Evolutionary conservation across 495 filamentous ascomycete genomes (phyloP), one percentile per base, ranked within the genome.

Genomic region (Podospora fimiseda): DNA sequence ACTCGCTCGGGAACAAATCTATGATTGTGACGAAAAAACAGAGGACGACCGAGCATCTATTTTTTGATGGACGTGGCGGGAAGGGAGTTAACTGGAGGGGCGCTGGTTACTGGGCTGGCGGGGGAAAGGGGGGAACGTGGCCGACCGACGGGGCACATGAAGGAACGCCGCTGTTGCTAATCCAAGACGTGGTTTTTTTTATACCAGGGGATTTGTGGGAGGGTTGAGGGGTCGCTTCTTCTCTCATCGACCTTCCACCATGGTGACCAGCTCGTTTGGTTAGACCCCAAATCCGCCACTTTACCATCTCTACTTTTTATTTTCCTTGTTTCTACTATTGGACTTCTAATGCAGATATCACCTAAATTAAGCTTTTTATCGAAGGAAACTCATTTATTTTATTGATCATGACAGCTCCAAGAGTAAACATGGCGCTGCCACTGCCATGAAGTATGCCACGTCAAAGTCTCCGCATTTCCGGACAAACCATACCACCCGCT

Each of bases 281-380:
- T 56, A 49, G 54, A 56, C 44, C 60, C 58, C 54, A 45, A 53
- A 57, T 52, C 50, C 50, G 54, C 57, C 58, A 56, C 60, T 57
- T n/a, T 55, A 33, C 60, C 60, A 61, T 62, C 66, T 69, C 45
- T 46, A 46, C 56, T 60, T 69, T 60, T 62, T 62, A 71, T n/a
- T 68, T 70, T 59, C 61, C 65, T 64, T 60, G 48, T 54, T 66
- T 72, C 61, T 74, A 70, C 56, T 77, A 76, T 63, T 73, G 71
- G 66, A 67, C 66, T 75, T 75, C 71, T 78, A 76, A 78, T 76
- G 67, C 73, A 74, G 70, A 77, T 75, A 77, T 75, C 73, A 74
- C 52, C 60, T 59, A 66, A 67, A 74, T 70, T 70, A 60, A 67
- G 62, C 39, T 61, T 66, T 58, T 58, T 57, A 55, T 24, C 49